Evolutionary conservation across 495 filamentous ascomycete species (phyloP).

Genomic region (Aspergillus leporis): DNA sequence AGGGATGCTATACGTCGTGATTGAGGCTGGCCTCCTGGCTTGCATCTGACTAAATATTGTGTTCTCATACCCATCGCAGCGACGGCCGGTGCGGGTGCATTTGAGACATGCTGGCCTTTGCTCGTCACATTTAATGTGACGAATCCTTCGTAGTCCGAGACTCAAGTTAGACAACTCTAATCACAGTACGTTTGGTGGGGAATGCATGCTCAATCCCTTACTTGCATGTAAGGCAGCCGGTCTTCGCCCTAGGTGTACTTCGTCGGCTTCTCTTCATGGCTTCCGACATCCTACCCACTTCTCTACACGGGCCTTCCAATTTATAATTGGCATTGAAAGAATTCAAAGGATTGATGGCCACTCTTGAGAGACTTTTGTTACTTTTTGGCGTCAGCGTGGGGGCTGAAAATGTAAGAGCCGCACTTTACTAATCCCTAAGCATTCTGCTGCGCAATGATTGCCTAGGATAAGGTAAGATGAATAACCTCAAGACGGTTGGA

Average conservation of each 20-base stretch:
- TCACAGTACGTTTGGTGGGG: not conserved
- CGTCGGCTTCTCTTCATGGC: constrained; percentile 11
- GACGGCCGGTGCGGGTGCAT: constrained; percentile 36
- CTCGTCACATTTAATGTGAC: constrained; percentile 49
- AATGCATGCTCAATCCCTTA: constrained; percentile 14
- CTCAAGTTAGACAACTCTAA: not conserved
- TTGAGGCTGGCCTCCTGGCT: constrained; percentile 1
- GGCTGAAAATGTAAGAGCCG: not conserved
- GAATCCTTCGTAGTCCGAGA: constrained; percentile 23
- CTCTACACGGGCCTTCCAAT: no score
- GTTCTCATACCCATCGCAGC: constrained; percentile 39
- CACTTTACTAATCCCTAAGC: no score
- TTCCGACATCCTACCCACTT: not conserved
- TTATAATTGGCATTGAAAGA: no score
- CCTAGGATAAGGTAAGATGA: no score
- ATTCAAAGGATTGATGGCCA: no score
- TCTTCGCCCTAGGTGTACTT: constrained; percentile 28
- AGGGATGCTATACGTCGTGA: constrained; percentile 31
- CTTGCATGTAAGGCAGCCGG: constrained; percentile 31
- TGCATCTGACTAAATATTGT: not conserved
- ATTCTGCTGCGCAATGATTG: no score
- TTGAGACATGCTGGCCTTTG: constrained; percentile 35
- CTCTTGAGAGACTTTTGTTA: not conserved
- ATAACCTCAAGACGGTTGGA: no score
- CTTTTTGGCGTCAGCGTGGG: not conserved